Base-by-base conservation (phyloP, 2,329 filamentous ascomycete species). In the Hypoxylon sp. region DNA sequence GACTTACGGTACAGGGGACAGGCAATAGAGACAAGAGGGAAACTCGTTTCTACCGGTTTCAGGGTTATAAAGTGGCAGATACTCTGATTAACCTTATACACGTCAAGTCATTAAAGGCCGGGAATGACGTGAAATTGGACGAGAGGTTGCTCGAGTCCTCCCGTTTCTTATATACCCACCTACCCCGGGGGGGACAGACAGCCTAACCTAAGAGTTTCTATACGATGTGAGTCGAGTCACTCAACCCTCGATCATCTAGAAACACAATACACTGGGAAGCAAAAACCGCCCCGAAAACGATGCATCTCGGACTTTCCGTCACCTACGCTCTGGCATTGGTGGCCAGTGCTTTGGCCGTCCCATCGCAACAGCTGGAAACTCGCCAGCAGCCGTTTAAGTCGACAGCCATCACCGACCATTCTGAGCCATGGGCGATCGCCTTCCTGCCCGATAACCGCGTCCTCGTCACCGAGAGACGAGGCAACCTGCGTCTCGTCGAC, bases 401-500 rank as follows among this genome's bases (percentile, higher is more conserved):
- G 56, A 70, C 67, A 48, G 26, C 69, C 55, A 73, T 74, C 64
- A 73, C 71, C 60, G 37, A 33, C 65, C 70, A 73, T 66, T 24
- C 65, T 56, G 75, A 78, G 70, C 73, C 73, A 61, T 78, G 76
- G 77, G 73, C 77, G 44, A 33, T 79, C 57, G 77, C 77, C 65
- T 78, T 79, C 74, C 73, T 79, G 58, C 77, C 77, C 31, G 76
- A 79, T 65, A 65, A 76, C 54, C 75, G 74, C 46, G 59, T 79
- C 67, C 72, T 79, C 71, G 75, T 79, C 70, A 79, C 72, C 64
- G 77, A 79, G 70, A 76, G 71, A 68, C 68, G 70, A 64, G 77
- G 77, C 65, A 74, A 73, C 64, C 70, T 79, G 61, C 33, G 31
- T 60, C 73, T 79, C 61, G 73, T 79, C 67, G 72, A 79, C 73